Evolutionary conservation across 345 rosid genomes (phyloP).

Genomic region (Ricinus communis): DNA sequence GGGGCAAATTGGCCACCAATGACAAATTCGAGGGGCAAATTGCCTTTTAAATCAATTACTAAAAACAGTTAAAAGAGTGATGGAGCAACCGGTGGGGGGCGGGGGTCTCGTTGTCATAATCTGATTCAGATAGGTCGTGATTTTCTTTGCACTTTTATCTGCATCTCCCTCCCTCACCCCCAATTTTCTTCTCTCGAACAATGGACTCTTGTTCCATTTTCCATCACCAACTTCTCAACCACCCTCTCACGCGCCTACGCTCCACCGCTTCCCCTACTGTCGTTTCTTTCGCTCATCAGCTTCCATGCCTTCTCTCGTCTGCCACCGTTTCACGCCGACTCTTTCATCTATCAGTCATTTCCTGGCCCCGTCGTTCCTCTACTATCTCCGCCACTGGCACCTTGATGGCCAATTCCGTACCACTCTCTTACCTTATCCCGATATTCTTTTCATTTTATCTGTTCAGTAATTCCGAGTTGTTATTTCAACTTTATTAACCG

Average conservation of each 20-base stretch:
- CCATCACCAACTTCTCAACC: slow-evolving; percentile 19
- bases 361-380: slow-evolving; percentile 30
- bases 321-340: slow-evolving; percentile 16
- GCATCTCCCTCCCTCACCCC: background rate
- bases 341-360: slow-evolving; percentile 21
- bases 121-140: background rate
- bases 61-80: no score
- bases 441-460: background rate
- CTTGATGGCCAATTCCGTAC: slow-evolving; percentile 51
- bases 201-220: slow-evolving; percentile 46
- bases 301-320: slow-evolving; percentile 36
- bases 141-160: background rate
- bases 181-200: background rate
- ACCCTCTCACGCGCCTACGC: slow-evolving; percentile 39
- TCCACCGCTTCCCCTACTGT: slow-evolving; percentile 18
- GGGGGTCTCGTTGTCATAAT: no score
- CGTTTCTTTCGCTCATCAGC: slow-evolving; percentile 22
- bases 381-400: slow-evolving; percentile 38
- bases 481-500: no score
- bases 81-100: no score
- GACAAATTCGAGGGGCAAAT: no score
- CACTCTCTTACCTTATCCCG: slow-evolving; percentile 43
- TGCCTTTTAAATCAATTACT: no score
- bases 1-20: no score
- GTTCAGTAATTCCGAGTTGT: background rate